Evolutionary conservation across 1,139 yeast species (phyloP).

Genomic region (Protomyces macrosporus): DNA sequence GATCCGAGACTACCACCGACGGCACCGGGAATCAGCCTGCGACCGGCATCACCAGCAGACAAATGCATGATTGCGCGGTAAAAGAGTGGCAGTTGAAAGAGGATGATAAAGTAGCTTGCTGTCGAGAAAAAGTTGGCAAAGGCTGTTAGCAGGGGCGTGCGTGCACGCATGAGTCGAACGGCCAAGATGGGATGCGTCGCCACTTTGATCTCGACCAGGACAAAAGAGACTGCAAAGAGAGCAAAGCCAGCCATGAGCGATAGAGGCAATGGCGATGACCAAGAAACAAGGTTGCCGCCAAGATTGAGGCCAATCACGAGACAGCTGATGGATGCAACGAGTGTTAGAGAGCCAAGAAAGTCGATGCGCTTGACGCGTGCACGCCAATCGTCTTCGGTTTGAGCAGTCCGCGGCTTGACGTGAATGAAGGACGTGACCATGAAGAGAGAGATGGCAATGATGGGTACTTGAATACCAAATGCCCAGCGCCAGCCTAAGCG

Average conservation of each 20-base stretch:
- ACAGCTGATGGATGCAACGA: conserved; percentile 50
- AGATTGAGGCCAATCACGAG: conserved; percentile 60
- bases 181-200: conserved; percentile 57
- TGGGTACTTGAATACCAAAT: conserved; percentile 58
- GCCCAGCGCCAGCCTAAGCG: conserved; percentile 76
- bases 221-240: conserved; percentile 41
- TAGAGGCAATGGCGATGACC: conserved; percentile 41
- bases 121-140: conserved; percentile 56
- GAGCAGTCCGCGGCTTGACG: conserved; percentile 24
- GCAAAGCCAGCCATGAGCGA: conserved; percentile 35
- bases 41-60: conserved; percentile 32
- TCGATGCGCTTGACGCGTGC: conserved; percentile 50
- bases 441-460: conserved; percentile 50
- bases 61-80: conserved; percentile 33
- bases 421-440: conserved; percentile 20
- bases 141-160: conserved; percentile 21
- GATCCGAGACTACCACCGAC: conserved; percentile 32
- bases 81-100: conserved; percentile 53
- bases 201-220: conserved; percentile 49
- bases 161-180: conserved; percentile 29
- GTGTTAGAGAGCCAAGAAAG: conserved; percentile 54
- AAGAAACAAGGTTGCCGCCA: conserved; percentile 55
- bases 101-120: conserved; percentile 51
- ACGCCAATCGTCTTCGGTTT: conserved; percentile 19
- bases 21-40: conserved; percentile 32